These are phyloP conservation scores for Eimeria praecox DNA, from an alignment of 169 alveolate genomes.

Conservation along the genomic window DNA sequence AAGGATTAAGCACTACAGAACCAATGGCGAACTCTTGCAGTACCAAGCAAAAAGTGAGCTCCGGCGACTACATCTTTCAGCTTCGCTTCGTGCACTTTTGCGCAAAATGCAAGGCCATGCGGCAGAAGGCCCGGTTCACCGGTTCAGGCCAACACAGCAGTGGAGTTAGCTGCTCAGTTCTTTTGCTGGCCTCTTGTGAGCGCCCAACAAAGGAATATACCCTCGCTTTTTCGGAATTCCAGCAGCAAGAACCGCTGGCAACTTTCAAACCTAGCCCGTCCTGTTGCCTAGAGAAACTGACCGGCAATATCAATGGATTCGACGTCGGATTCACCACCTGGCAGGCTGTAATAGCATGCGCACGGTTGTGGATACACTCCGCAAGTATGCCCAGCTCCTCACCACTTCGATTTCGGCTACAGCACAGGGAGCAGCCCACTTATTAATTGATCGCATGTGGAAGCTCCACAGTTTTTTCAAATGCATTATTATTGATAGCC, in stretches of 20 bases:
- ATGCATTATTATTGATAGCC: not conserved
- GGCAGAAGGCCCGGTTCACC: not conserved
- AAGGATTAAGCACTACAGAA: not conserved
- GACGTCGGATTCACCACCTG: not conserved
- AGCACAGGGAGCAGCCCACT: not conserved
- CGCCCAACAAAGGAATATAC: not conserved
- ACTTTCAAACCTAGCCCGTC: not conserved
- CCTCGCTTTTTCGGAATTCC: not conserved
- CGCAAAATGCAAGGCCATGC: not conserved
- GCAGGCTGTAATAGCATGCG: not conserved
- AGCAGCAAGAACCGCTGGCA: not conserved
- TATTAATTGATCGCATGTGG: too few relatives aligned
- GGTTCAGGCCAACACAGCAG: not conserved
- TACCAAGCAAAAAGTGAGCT: not conserved
- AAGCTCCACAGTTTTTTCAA: not conserved
- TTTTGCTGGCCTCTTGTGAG: not conserved
- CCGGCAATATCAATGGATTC: not conserved
- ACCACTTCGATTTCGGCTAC: not conserved
- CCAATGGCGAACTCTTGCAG: not conserved
- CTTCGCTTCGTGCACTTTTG: not conserved
- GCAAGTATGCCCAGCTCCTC: not conserved
- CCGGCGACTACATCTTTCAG: not conserved
- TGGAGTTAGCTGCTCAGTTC: not conserved
- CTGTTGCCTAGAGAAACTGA: not conserved
- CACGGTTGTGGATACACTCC: not conserved